Conservation (phyloP, 352 stramenopile genomes). For the Albugo candida region DNA sequence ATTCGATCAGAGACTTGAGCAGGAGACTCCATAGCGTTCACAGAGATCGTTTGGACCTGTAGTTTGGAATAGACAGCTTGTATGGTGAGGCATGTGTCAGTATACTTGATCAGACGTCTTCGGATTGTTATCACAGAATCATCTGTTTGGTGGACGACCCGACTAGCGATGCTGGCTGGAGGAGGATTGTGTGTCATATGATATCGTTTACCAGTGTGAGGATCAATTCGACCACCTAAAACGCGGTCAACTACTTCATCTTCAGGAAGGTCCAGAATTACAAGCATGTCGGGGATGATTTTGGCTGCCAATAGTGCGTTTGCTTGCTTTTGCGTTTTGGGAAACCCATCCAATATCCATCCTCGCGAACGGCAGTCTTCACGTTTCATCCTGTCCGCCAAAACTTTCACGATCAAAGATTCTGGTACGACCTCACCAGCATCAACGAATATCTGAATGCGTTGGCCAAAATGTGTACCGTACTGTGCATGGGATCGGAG, state of each 20-base stretch:
- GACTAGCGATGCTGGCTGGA: constrained; percentile 18
- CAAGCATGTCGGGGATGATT: constrained; percentile 71
- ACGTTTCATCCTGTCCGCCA: constrained; percentile 57
- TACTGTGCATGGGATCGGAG: constrained; percentile 53
- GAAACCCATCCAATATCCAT: constrained; percentile 91
- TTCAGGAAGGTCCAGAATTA: constrained; percentile 85
- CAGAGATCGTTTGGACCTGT: constrained; percentile 20
- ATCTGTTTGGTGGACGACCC: constrained; percentile 50
- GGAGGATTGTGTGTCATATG: constrained; percentile 60
- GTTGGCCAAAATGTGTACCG: constrained; percentile 16
- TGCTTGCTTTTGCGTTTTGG: constrained; percentile 81
- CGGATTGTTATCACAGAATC: constrained; percentile 70
- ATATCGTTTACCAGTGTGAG: constrained; percentile 57
- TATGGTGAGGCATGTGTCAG: constrained; percentile 60
- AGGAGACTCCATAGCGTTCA: constrained; percentile 35
- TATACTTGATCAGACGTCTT: constrained; percentile 56
- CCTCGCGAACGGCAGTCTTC: constrained; percentile 73
- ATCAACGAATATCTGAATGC: constrained; percentile 75
- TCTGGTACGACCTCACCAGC: constrained; percentile 56
- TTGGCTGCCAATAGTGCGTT: constrained; percentile 62
- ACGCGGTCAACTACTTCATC: constrained; percentile 73
- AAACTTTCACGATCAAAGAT: constrained; percentile 16
- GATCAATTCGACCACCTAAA: constrained; percentile 51
- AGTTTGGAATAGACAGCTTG: constrained; percentile 42
- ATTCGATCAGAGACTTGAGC: constrained; percentile 22